Conservation (phyloP, 1,139 yeast species). For the Geotrichum carabidarum region DNA sequence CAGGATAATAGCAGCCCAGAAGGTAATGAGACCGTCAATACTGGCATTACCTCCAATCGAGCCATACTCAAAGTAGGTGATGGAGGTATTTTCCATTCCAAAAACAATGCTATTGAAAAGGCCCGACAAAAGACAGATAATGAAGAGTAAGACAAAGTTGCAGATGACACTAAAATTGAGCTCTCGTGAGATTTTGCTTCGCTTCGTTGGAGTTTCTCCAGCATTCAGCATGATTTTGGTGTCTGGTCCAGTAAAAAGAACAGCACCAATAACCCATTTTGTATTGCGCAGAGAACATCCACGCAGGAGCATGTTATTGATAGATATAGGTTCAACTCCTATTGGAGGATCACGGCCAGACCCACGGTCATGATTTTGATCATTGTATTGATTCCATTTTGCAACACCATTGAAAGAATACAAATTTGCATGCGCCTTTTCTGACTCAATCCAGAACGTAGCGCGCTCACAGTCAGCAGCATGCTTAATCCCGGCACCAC, state of each 20-base stretch:
- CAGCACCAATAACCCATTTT: slow-evolving; percentile 64
- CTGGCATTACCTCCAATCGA: slow-evolving; percentile 61
- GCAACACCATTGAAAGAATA: slow-evolving; percentile 85
- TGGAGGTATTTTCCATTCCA: slow-evolving; percentile 48
- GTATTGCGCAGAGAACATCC: slow-evolving; percentile 62
- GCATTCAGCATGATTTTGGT: slow-evolving; percentile 91
- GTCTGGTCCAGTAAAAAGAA: slow-evolving; percentile 85
- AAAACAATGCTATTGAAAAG: slow-evolving; percentile 76
- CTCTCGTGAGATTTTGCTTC: slow-evolving; percentile 76
- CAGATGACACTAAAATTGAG: slow-evolving; percentile 75
- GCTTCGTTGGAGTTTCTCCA: slow-evolving; percentile 87
- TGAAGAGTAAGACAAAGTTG: slow-evolving; percentile 69
- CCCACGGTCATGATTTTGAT: slow-evolving; percentile 23
- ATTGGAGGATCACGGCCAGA: slow-evolving; percentile 24
- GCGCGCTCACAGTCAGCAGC: slow-evolving; percentile 69
- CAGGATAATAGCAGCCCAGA: slow-evolving; percentile 81
- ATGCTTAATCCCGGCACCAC: slow-evolving; percentile 61
- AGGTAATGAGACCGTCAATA: slow-evolving; percentile 74
- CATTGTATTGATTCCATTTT: slow-evolving; percentile 44
- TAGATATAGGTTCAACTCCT: slow-evolving; percentile 62
- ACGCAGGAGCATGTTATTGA: slow-evolving; percentile 75
- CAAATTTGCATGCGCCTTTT: slow-evolving; percentile 78
- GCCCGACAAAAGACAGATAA: slow-evolving; percentile 79
- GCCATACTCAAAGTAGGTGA: slow-evolving; percentile 67
- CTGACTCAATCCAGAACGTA: slow-evolving; percentile 82